Evolutionary conservation across 345 rosid genomes (phyloP).

Genomic region (Boechera stricta): DNA sequence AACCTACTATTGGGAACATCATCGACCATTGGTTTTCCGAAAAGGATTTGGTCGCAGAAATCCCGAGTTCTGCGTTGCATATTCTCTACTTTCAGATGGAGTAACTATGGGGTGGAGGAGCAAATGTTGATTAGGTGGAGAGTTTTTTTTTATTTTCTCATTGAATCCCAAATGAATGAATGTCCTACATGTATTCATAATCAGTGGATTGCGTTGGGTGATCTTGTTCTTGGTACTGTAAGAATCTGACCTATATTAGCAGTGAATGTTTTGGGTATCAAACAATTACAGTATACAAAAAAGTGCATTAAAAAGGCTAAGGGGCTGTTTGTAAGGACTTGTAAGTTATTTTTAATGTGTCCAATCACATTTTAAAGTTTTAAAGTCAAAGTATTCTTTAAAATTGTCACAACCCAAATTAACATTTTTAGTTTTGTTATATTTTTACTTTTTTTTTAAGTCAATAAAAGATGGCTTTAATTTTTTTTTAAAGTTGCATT

Average conservation of each 20-base stretch:
- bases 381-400: no score
- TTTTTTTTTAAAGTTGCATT: no score
- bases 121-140: neutral
- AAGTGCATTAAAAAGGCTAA: no score
- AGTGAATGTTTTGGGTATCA: no score
- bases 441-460: no score
- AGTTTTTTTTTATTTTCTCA: neutral
- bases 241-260: neutral
- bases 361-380: no score
- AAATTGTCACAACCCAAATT: no score
- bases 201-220: neutral
- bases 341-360: no score
- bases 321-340: no score
- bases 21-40: constrained; percentile 64
- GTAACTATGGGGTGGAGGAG: constrained; percentile 22
- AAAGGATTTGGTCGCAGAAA: constrained; percentile 36
- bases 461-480: no score
- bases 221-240: neutral
- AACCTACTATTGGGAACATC: constrained; percentile 48
- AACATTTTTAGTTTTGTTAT: no score
- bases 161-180: constrained; percentile 8
- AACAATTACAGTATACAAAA: no score
- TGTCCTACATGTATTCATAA: neutral
- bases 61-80: constrained; percentile 67
- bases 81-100: constrained; percentile 66